phyloP scores from a whole-genome alignment of 2,329 filamentous ascomycete genomes.

The Colletotrichum truncatum region DNA sequence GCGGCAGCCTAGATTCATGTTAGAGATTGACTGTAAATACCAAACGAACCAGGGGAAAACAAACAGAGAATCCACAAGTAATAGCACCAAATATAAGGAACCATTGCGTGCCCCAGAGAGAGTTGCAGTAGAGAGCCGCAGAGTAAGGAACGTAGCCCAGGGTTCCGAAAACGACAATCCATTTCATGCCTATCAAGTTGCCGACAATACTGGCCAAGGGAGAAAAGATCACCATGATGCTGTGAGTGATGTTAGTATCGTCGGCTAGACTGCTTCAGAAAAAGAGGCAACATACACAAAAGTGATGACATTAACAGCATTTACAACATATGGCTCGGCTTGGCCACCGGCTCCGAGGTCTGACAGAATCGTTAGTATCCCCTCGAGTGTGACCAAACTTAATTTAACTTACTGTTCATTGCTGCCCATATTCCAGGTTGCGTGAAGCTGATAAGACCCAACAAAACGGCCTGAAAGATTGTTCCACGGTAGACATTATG shows the following conservation, averaged over 20 bases:
- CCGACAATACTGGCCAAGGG: conserved; percentile 16
- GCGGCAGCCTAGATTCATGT: conserved; percentile 37
- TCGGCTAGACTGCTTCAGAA: not conserved
- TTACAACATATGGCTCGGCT: conserved; percentile 19
- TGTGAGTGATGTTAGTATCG: not conserved
- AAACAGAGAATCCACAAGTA: conserved; percentile 11
- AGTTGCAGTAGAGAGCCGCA: conserved; percentile 20
- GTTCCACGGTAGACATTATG: conserved; percentile 48
- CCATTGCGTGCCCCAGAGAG: conserved; percentile 20
- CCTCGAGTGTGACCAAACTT: accelerated
- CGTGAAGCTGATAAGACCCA: conserved; percentile 53
- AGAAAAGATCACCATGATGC: conserved; percentile 12
- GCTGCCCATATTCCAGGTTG: conserved; percentile 52
- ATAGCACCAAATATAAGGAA: conserved; percentile 17
- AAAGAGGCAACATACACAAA: not conserved
- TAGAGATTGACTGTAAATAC: not conserved
- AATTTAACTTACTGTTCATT: conserved; percentile 8
- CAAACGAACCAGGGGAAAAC: accelerated
- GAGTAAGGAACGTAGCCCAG: conserved; percentile 20
- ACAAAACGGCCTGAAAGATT: conserved; percentile 53
- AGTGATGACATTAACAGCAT: conserved; percentile 11
- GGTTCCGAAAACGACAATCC: conserved; percentile 14
- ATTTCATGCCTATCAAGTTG: conserved; percentile 18
- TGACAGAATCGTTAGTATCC: not conserved
- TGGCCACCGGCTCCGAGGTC: conserved; percentile 19